Base-by-base conservation (phyloP, 768 basidiomycete species). In the Leucocoprinus leucothites region DNA sequence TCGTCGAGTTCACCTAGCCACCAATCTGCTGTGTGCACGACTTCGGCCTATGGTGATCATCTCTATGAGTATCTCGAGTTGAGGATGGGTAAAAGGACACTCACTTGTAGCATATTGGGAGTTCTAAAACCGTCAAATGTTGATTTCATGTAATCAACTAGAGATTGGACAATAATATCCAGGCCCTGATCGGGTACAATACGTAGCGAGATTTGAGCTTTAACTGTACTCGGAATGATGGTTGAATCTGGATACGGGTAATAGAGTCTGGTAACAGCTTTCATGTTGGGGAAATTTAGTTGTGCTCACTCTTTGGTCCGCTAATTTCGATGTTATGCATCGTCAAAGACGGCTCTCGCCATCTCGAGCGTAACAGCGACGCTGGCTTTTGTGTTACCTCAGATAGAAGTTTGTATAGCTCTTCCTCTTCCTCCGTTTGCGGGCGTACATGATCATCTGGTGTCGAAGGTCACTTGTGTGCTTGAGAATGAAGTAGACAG, bases 181-280 rank as follows among this genome's bases (percentile, higher is more conserved):
- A 95, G 71, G 53, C 86, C 81, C 69, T 98, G 96, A 64, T 98
- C 93, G 1, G 96, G 96, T 0, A 99, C 96, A 60, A 98, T 89
- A 11, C 96, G 90, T 56, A 98, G 69, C 3, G 93, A 96, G 5
- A 98, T 79, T 58, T 91, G 86, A 1, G 94, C 84, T n/a, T 81
- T 83, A 24, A 96, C 92, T 8, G 75, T 79, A 1, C 85, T 83
- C 0, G 96, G 94, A 43, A 98, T 98, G 56, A 98, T 85, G 1
- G 96, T 96, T 3, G 88, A 75, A 65, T 91, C 91, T 92, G 6
- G 9, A 31, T 14, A 52, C 18, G 46, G 16, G 34, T 42, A 36
- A 5, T 46, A 31, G 16, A 38, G 14, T 16, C 8, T 35, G 48
- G n/a, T 19, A 31, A 13, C 24, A 19, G 25, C 16, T 3, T 19